Evolutionary conservation across 768 basidiomycete genomes (phyloP).

Genomic region (Vararia minispora): DNA sequence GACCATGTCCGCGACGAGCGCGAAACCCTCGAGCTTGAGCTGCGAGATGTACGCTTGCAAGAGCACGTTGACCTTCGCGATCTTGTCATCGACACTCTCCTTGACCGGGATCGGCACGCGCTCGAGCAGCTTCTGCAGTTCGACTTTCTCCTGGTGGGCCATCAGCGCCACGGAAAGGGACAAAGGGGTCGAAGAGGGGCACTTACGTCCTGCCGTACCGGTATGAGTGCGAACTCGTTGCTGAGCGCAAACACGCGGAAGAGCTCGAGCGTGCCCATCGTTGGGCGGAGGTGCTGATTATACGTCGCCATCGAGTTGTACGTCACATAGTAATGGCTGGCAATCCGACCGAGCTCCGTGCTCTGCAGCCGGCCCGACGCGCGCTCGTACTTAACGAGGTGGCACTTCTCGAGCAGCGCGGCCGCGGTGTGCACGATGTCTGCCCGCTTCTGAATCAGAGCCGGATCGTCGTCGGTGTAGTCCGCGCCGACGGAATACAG

Average conservation of each 20-base stretch:
- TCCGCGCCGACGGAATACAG: constrained; percentile 84
- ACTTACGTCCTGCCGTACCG: constrained; percentile 60
- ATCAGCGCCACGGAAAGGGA: neutral
- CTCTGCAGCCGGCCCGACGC: constrained; percentile 80
- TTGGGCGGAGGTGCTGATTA: constrained; percentile 83
- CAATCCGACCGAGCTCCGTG: constrained; percentile 89
- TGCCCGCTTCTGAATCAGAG: constrained; percentile 83
- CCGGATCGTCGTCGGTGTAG: constrained; percentile 78
- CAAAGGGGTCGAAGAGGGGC: too few species aligned
- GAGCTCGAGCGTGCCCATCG: constrained; percentile 81
- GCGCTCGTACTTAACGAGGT: constrained; percentile 90
- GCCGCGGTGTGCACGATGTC: constrained; percentile 94
- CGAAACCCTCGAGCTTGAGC: constrained; percentile 88
- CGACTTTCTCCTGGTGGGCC: constrained; percentile 62
- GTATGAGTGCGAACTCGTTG: constrained; percentile 90
- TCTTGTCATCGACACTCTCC: constrained; percentile 91
- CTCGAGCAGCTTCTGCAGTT: constrained; percentile 82
- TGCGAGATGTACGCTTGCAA: constrained; percentile 92
- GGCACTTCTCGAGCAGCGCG: constrained; percentile 86
- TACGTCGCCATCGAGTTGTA: constrained; percentile 95
- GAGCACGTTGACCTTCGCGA: constrained; percentile 94
- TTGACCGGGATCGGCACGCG: constrained; percentile 96
- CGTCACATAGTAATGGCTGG: constrained; percentile 92
- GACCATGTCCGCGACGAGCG: constrained; percentile 85
- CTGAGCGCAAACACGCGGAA: constrained; percentile 94